Evolutionary conservation across 2,329 filamentous ascomycete genomes (phyloP).

Genomic region (Penicillium verrucosum): DNA sequence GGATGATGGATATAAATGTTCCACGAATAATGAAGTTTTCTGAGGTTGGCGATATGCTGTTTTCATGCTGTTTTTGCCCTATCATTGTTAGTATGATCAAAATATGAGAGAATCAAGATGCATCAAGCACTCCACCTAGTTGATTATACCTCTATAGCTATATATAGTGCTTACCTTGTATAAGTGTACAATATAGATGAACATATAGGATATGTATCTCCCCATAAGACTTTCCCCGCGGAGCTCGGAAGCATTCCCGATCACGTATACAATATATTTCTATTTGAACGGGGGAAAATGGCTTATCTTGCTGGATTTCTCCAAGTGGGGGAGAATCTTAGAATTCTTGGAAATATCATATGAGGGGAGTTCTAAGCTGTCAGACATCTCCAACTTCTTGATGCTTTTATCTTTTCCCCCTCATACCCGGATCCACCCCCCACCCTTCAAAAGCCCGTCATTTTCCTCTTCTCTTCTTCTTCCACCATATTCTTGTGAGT

Average conservation of each 20-base stretch:
- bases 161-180: not conserved
- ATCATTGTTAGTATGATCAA: no score
- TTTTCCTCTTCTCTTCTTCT: constrained; percentile 15
- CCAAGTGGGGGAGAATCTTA: not conserved
- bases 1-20: not conserved
- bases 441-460: constrained; percentile 17
- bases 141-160: not conserved
- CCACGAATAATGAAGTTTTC: not conserved
- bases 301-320: not conserved
- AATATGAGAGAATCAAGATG: not conserved
- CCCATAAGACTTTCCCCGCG: not conserved
- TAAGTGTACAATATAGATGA: not conserved
- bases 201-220: not conserved
- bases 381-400: constrained; percentile 9
- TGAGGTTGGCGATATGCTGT: not conserved
- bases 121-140: not conserved
- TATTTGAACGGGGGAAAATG: not conserved
- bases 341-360: no score
- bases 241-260: constrained; percentile 1
- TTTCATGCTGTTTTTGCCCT: not conserved
- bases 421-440: constrained; percentile 13
- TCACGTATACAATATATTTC: not conserved
- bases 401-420: constrained; percentile 15
- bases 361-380: constrained; percentile 2
- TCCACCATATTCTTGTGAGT: constrained; percentile 17